Conservation (phyloP, 306 rosid species). For the Begonia masoniana region DNA sequence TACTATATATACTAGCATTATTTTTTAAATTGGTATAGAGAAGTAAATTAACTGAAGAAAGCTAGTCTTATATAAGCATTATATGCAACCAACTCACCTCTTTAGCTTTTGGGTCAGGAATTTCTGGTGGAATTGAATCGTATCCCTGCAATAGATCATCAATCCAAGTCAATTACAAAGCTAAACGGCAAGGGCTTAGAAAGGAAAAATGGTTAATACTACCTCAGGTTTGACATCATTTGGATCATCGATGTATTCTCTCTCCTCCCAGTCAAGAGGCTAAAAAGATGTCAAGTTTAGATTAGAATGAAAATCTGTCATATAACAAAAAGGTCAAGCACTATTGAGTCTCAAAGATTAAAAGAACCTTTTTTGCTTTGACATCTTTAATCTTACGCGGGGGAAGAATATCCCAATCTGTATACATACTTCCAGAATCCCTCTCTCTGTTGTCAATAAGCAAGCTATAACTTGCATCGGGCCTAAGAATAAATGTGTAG, state of each 20-base stretch:
- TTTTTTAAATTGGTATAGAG: neutral
- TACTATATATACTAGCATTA: too few species aligned
- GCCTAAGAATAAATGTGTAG: slow-evolving; percentile 85
- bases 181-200: neutral
- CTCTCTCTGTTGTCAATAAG: slow-evolving; percentile 81
- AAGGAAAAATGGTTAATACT: neutral
- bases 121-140: slow-evolving; percentile 68
- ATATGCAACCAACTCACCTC: slow-evolving; percentile 28
- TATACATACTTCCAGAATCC: slow-evolving; percentile 90
- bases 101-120: slow-evolving; percentile 77
- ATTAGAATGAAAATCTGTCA: neutral
- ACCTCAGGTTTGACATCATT: slow-evolving; percentile 73
- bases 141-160: slow-evolving; percentile 47
- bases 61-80: too few species aligned
- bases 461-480: slow-evolving; percentile 80
- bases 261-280: slow-evolving; percentile 96
- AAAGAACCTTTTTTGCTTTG: slow-evolving; percentile 44
- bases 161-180: neutral
- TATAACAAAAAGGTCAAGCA: neutral
- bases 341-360: neutral
- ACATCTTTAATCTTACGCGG: slow-evolving; percentile 85
- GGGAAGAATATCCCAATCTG: slow-evolving; percentile 98
- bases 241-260: slow-evolving; percentile 84
- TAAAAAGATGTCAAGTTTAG: slow-evolving; percentile 13
- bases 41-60: too few species aligned